Evolutionary conservation across 2,329 filamentous ascomycete genomes (phyloP).

Genomic region (Colletotrichum spinosum): DNA sequence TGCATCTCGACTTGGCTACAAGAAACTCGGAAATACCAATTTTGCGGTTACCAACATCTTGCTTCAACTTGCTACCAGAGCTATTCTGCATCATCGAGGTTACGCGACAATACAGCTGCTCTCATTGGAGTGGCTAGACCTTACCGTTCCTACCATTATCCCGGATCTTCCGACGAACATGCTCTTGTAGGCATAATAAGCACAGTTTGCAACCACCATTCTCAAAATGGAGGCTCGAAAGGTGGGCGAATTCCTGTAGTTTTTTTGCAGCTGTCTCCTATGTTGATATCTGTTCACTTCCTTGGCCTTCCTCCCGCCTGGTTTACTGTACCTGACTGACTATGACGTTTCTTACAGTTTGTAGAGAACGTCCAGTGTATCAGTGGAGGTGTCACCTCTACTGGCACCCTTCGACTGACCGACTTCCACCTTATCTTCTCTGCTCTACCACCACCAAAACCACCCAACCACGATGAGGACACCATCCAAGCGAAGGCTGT

Average conservation of each 20-base stretch:
- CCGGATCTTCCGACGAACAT: conserved; percentile 32
- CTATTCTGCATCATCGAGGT: conserved; percentile 12
- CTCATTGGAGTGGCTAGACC: conserved; percentile 24
- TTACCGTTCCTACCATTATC: conserved; percentile 3
- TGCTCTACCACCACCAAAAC: conserved; percentile 50
- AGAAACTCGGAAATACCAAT: conserved; percentile 17
- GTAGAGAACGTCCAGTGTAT: conserved; percentile 71
- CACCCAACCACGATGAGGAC: conserved; percentile 38
- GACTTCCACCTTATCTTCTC: conserved; percentile 71
- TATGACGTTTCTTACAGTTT: conserved; percentile 47
- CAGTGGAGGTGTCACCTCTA: conserved; percentile 67
- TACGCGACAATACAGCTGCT: conserved; percentile 25
- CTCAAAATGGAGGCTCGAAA: conserved; percentile 55
- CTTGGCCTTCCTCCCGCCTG: too few species aligned
- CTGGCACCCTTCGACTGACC: conserved; percentile 70
- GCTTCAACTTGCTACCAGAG: background rate
- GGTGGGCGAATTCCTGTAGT: conserved; percentile 42
- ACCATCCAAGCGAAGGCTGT: conserved; percentile 12
- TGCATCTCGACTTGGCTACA: conserved; percentile 20
- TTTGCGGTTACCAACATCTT: conserved; percentile 1
- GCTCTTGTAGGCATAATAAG: conserved; percentile 34
- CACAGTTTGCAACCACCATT: conserved; percentile 15
- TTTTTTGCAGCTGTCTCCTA: too few species aligned
- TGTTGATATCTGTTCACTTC: too few species aligned
- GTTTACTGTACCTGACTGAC: too few species aligned